phyloP scores from a whole-genome alignment of 176 grass and related monocot species.

The Carex kokanica region DNA sequence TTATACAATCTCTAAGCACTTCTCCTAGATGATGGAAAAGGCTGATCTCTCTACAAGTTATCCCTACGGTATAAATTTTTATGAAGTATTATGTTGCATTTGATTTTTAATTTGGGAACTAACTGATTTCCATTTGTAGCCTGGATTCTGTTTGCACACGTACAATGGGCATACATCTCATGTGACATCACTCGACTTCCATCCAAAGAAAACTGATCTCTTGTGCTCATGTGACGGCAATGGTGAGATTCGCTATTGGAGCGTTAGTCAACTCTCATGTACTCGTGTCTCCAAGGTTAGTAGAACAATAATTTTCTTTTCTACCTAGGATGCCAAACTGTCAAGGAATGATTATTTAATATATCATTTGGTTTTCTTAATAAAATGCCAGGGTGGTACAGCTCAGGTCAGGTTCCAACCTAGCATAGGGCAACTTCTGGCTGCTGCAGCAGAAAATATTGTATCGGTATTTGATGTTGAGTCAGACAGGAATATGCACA shows the following conservation, averaged over 20 bases:
- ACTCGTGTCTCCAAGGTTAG: slow-evolving; percentile 55
- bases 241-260: slow-evolving; percentile 96
- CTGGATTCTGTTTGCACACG: slow-evolving; percentile 65
- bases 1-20: background rate
- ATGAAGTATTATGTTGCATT: background rate
- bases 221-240: slow-evolving; percentile 89
- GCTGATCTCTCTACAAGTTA: background rate
- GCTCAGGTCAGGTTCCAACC: slow-evolving; percentile 97
- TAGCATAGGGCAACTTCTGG: slow-evolving; percentile 62
- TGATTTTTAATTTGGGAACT: slow-evolving; percentile 21
- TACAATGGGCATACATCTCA: slow-evolving; percentile 62
- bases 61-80: background rate
- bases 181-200: slow-evolving; percentile 92
- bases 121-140: slow-evolving; percentile 52
- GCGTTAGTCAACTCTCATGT: slow-evolving; percentile 35
- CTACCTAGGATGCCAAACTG: background rate
- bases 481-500: slow-evolving; percentile 54
- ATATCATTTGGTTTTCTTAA: slow-evolving; percentile 21
- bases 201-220: slow-evolving; percentile 91
- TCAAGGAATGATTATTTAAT: background rate
- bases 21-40: background rate
- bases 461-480: slow-evolving; percentile 86
- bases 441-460: slow-evolving; percentile 68
- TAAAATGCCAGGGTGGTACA: slow-evolving; percentile 57
- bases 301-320: slow-evolving; percentile 7